Percentiles rank a stretch among this genome's conserved stretches.
Conservation (phyloP, 768 basidiomycete genomes). For the Serendipita vermifera region DNA sequence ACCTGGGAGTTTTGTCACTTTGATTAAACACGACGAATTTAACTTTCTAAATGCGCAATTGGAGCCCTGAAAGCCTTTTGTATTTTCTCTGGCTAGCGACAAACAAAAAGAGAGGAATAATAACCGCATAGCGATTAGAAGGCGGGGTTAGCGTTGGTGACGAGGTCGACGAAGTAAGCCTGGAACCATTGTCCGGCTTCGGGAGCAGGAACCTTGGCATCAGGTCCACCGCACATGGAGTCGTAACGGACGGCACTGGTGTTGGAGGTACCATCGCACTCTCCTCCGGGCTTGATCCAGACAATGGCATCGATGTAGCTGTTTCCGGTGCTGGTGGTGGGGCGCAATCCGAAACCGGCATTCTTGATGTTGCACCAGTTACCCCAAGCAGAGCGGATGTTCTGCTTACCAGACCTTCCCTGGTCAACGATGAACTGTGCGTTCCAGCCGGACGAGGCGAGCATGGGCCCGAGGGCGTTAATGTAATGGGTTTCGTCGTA, state of each 20-base stretch:
- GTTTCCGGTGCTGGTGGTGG: constrained; percentile 42
- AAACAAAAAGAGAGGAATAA: not conserved
- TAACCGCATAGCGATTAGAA: constrained; percentile 19
- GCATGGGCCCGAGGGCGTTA: constrained; percentile 37
- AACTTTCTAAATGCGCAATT: constrained; percentile 6
- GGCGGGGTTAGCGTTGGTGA: constrained; percentile 40
- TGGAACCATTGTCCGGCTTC: constrained; percentile 60
- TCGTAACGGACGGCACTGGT: constrained; percentile 30
- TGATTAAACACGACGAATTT: constrained; percentile 9
- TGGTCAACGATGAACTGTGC: constrained; percentile 57
- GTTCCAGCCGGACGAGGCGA: constrained; percentile 35
- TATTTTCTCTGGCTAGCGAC: not conserved
- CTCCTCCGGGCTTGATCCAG: constrained; percentile 58
- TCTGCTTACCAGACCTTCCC: constrained; percentile 49
- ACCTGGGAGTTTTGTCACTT: constrained; percentile 8
- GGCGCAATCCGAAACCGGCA: constrained; percentile 49
- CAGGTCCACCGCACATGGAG: constrained; percentile 16
- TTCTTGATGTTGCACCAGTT: constrained; percentile 59
- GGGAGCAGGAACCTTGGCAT: constrained; percentile 42
- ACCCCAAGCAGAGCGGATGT: constrained; percentile 47
- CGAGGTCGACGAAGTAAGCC: constrained; percentile 47
- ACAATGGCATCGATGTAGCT: constrained; percentile 46
- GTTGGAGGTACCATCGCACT: constrained; percentile 51
- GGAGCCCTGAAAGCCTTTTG: not conserved
- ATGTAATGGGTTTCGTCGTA: constrained; percentile 52